Percentiles rank a stretch among this genome's conserved stretches.
These are phyloP conservation scores for Helenozyma baotianmanensis DNA, from an alignment of 805 yeast genomes.

Conservation along the genomic window DNA sequence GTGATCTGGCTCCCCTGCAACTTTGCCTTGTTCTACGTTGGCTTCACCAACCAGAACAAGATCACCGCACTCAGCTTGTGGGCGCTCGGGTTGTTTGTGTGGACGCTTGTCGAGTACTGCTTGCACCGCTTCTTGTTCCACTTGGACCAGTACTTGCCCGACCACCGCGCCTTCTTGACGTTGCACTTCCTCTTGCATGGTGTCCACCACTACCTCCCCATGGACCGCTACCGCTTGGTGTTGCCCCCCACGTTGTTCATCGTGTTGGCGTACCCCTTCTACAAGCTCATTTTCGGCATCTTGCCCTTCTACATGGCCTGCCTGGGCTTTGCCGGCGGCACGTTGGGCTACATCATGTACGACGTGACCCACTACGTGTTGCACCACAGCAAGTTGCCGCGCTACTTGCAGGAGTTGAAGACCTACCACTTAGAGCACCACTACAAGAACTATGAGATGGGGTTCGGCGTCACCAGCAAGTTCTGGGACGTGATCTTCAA, in stretches of 20 bases:
- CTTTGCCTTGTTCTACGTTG: constrained; percentile 55
- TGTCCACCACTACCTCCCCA: constrained; percentile 94
- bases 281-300: constrained; percentile 65
- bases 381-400: constrained; percentile 84
- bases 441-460: constrained; percentile 93
- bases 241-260: constrained; percentile 91
- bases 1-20: constrained; percentile 82
- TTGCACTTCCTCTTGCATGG: constrained; percentile 92
- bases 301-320: constrained; percentile 84
- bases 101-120: constrained; percentile 89
- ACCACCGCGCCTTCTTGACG: constrained; percentile 66
- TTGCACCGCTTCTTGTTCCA: constrained; percentile 93
- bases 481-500: constrained; percentile 94
- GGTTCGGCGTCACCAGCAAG: constrained; percentile 91
- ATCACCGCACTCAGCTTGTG: constrained; percentile 54
- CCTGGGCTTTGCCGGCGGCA: constrained; percentile 93
- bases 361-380: constrained; percentile 92
- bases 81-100: constrained; percentile 76
- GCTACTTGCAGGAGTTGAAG: constrained; percentile 70
- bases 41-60: constrained; percentile 46
- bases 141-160: constrained; percentile 81
- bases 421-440: constrained; percentile 95
- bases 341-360: constrained; percentile 86
- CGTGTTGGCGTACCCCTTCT: constrained; percentile 72
- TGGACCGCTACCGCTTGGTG: constrained; percentile 90